Evolutionary conservation across 306 rosid genomes (phyloP), one percentile per base, ranked within the genome.

Genomic region (Prunus salicina): DNA sequence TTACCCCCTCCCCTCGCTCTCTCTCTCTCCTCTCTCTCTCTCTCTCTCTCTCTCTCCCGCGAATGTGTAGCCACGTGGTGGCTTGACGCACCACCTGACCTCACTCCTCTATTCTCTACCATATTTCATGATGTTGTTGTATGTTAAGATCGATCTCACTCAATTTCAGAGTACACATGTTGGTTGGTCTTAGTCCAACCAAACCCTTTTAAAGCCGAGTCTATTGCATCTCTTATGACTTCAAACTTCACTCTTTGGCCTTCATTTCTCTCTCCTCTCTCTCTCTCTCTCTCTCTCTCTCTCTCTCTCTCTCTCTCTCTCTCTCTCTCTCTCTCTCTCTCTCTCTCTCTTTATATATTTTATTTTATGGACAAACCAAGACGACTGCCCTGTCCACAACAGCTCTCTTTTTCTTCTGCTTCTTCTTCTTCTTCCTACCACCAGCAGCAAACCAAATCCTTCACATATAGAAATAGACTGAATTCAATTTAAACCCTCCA

Each of bases 201-300:
- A 84, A 87, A 74, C 87, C 86, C 86, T 72, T 84, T 87, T 82
- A 64, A 72, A 80, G 91, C 90, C 87, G 91, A 82, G 86, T 89
- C 85, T 82, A 69, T 82, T 82, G 91, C 89, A 63, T 73, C 84
- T 78, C 76, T 51, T 71, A 24, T 52, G 84, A 80, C 84, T 84
- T 72, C 64, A 74, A 76, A 75, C 64, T 63, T 71, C 75, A 53
- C 74, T 65, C 73, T 12, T 38, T 38, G 43, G 43, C 43, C 43
- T 38, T 34, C 41, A 0, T 32, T 32, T 32, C 73, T 49, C 24
- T 25, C 65, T 71, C 82, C 73, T 81, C 68, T 55, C 41, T 27
- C 34, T 12, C 27, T 38, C 73, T 49, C 24, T 25, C 66, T 71
- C 80, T 25, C 76, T 81, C 68, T 55, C 41, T 27, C 34, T 12